Percentiles rank a stretch among this genome's conserved stretches.
phyloP scores from a whole-genome alignment of 768 basidiomycete species.

The Trametes maxima region DNA sequence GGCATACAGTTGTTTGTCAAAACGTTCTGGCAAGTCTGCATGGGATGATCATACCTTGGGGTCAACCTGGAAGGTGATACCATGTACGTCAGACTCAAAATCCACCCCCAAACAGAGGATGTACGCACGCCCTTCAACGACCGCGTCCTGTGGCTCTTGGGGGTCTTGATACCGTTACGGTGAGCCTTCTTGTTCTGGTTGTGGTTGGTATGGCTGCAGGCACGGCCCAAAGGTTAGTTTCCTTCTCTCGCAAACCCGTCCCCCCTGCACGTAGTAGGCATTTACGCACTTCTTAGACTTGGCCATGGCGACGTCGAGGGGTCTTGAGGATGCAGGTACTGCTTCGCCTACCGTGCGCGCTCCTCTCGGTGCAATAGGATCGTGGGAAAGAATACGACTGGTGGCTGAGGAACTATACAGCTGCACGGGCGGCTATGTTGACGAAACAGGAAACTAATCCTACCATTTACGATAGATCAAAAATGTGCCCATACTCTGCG shows the following conservation, averaged over 20 bases:
- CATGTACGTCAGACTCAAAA: conserved; percentile 5
- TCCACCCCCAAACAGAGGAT: not conserved
- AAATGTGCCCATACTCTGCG: no score
- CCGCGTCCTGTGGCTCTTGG: conserved; percentile 68
- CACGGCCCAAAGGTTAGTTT: conserved; percentile 12
- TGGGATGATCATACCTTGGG: conserved; percentile 56
- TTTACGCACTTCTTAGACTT: conserved; percentile 93
- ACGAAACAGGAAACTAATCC: no score
- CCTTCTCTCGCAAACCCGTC: not conserved
- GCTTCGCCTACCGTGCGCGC: conserved; percentile 1
- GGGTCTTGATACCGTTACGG: conserved; percentile 94
- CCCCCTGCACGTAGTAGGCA: not conserved
- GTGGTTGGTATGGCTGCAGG: conserved; percentile 83
- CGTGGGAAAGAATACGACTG: conserved; percentile 9
- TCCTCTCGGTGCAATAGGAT: not conserved
- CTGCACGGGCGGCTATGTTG: conserved; percentile 4
- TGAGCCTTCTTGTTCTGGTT: conserved; percentile 98
- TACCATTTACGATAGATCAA: no score
- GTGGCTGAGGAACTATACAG: conserved; percentile 38
- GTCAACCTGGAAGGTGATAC: conserved; percentile 58
- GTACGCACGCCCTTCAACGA: conserved; percentile 90
- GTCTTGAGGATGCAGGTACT: conserved; percentile 26
- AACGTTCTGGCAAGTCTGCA: conserved; percentile 14
- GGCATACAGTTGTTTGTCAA: conserved; percentile 8
- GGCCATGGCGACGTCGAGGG: conserved; percentile 64